phyloP scores from a whole-genome alignment of 2,329 filamentous ascomycete genomes.

The Cladosporium austrohemisphaericum region DNA sequence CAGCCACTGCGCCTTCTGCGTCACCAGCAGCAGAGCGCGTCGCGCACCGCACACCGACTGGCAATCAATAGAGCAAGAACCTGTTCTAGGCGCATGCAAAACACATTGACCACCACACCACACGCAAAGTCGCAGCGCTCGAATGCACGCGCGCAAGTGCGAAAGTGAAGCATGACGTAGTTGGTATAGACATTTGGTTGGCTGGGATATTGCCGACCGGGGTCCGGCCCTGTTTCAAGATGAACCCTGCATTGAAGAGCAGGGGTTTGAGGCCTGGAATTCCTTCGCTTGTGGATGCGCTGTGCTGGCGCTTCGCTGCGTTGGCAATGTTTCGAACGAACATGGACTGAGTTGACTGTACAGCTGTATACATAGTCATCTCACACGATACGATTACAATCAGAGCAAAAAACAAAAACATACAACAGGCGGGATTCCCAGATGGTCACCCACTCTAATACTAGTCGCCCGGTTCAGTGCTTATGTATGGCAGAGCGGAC shows the following conservation, averaged over 20 bases:
- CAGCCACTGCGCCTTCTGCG: slow-evolving; percentile 10
- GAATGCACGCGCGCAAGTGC: not conserved
- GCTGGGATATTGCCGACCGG: slow-evolving; percentile 3
- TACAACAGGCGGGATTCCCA: too few relatives aligned
- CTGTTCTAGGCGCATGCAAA: slow-evolving; percentile 12
- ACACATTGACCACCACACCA: too few relatives aligned
- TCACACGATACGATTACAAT: too few relatives aligned
- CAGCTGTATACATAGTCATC: too few relatives aligned
- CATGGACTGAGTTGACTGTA: too few relatives aligned
- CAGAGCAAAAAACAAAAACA: too few relatives aligned
- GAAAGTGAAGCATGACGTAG: slow-evolving; percentile 8
- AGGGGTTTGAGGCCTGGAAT: not conserved
- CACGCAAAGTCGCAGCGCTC: too few relatives aligned
- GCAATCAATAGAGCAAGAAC: not conserved
- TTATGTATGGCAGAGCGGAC: too few relatives aligned
- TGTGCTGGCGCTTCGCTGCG: slow-evolving; percentile 1
- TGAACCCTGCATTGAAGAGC: slow-evolving; percentile 1
- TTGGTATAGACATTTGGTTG: slow-evolving; percentile 11
- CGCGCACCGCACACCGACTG: slow-evolving; percentile 1
- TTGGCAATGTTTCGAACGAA: not conserved
- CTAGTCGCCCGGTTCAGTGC: too few relatives aligned
- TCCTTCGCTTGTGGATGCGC: not conserved
- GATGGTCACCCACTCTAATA: too few relatives aligned
- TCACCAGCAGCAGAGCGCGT: slow-evolving; percentile 11
- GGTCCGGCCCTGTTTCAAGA: slow-evolving; percentile 11